These are phyloP conservation scores for Rhodamnia rubescens DNA, from an alignment of 345 rosid genomes.

Conservation along the genomic window DNA sequence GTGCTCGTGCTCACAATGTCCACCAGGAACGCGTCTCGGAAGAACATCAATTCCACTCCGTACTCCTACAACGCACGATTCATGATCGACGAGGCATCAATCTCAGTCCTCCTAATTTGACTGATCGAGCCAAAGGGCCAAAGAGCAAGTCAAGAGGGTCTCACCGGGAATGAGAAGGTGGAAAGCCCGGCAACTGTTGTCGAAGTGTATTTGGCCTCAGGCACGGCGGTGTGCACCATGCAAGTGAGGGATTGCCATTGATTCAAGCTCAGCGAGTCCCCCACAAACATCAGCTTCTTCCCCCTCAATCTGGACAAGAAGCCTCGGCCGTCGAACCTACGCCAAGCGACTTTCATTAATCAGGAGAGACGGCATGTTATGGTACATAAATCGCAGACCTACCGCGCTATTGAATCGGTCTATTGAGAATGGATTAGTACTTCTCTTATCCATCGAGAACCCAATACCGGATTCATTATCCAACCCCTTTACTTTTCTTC, in stretches of 20 bases:
- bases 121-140: not conserved
- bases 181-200: slow-evolving; percentile 8
- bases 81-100: not conserved
- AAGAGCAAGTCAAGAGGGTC: not conserved
- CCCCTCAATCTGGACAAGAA: slow-evolving; percentile 20
- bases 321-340: slow-evolving; percentile 23
- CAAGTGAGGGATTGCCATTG: slow-evolving; percentile 43
- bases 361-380: not conserved
- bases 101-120: not conserved
- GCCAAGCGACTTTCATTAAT: not conserved
- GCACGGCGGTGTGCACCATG: slow-evolving; percentile 26
- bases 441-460: not conserved
- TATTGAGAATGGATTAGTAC: not conserved
- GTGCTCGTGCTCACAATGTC: slow-evolving; percentile 26
- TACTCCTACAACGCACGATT: slow-evolving; percentile 4
- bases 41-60: not conserved
- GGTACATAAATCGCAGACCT: not conserved
- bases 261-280: slow-evolving; percentile 37
- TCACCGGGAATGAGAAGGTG: slow-evolving; percentile 17
- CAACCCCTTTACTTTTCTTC: not conserved
- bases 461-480: not conserved
- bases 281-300: slow-evolving; percentile 41
- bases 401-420: not conserved
- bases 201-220: slow-evolving; percentile 7
- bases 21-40: slow-evolving; percentile 62